A percentile compares a stretch with the other conserved stretches of the same genome.
Conservation (phyloP, 2,329 filamentous ascomycete species). For the Fonsecaea monophora region DNA sequence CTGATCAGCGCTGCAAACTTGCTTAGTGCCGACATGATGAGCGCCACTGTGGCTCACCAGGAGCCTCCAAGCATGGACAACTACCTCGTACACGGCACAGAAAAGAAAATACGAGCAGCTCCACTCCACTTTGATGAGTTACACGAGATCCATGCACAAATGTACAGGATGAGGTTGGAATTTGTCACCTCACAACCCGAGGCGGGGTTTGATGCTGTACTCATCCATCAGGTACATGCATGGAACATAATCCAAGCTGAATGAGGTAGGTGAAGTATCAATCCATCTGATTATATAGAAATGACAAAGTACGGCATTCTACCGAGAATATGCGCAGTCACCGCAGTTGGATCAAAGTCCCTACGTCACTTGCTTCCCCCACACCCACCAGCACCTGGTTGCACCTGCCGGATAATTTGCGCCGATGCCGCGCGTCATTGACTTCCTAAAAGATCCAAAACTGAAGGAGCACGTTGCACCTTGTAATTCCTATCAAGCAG, state of each 20-base stretch:
- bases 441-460: not conserved
- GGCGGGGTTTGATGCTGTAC: no score
- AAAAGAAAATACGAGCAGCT: not conserved
- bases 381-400: not conserved
- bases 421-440: constrained; percentile 1
- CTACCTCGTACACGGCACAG: not conserved
- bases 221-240: no score
- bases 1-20: not conserved
- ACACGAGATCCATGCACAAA: not conserved
- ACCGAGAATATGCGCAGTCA: no score
- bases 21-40: not conserved
- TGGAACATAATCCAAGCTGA: no score
- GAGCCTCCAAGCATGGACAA: not conserved
- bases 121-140: not conserved
- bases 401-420: not conserved
- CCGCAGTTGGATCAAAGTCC: not conserved
- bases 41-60: not conserved
- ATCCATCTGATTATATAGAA: not conserved
- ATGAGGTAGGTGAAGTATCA: not conserved
- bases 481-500: not conserved
- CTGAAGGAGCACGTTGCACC: not conserved
- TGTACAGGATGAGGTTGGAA: not conserved
- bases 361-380: not conserved
- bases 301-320: no score
- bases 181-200: not conserved